Evolutionary conservation across 1,284 basidiomycete genomes (phyloP).

Genomic region (Earliella scabrosa): DNA sequence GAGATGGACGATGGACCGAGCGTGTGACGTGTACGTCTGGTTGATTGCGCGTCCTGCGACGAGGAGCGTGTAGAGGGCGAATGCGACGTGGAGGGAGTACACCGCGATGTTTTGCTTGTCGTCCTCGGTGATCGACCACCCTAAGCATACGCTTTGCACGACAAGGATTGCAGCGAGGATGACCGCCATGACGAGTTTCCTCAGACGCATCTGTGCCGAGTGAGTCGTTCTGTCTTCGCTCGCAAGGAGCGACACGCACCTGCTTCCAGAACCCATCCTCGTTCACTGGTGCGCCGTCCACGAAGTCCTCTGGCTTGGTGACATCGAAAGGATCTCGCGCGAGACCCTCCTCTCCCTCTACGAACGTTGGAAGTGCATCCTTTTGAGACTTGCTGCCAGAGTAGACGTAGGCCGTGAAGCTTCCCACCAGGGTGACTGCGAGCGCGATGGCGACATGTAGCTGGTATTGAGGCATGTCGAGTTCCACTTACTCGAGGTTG

Average conservation of each 20-base stretch:
- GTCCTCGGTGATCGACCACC: constrained; percentile 50
- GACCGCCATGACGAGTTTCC: constrained; percentile 56
- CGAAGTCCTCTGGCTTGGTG: constrained; percentile 66
- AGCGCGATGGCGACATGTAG: constrained; percentile 56
- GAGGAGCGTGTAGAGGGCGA: constrained; percentile 64
- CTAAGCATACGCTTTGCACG: constrained; percentile 56
- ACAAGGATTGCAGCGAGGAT: constrained; percentile 50
- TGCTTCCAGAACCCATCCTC: constrained; percentile 73
- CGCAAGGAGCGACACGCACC: constrained; percentile 44
- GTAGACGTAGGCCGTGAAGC: constrained; percentile 47
- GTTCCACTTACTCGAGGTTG: background rate
- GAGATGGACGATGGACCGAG: constrained; percentile 68
- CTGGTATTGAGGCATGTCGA: constrained; percentile 59
- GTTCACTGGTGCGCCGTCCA: constrained; percentile 79
- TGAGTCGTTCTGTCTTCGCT: background rate
- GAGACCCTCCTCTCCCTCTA: constrained; percentile 39
- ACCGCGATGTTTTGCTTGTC: constrained; percentile 41
- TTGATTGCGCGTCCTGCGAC: constrained; percentile 58
- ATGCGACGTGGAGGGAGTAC: constrained; percentile 54
- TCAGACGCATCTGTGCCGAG: constrained; percentile 52
- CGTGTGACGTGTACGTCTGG: constrained; percentile 59
- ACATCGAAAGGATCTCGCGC: constrained; percentile 79
- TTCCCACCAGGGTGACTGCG: constrained; percentile 47
- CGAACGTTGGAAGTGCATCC: constrained; percentile 56
- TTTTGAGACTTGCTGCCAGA: constrained; percentile 50